Conservation (phyloP, 164 flowering plant genomes). For the Magnolia sinica region DNA sequence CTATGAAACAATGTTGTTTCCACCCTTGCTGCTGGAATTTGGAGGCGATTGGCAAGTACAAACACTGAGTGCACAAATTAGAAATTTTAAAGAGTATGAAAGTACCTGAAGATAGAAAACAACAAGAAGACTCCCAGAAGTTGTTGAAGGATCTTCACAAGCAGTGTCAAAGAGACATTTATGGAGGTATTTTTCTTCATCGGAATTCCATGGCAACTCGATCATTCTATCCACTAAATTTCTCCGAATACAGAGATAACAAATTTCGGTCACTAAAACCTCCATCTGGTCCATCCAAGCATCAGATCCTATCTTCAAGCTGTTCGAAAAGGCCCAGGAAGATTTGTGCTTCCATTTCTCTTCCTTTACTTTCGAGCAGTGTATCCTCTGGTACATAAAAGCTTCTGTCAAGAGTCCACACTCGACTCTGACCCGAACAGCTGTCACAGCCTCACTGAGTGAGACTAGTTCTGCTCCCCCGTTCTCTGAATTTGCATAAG, state of each 20-base stretch:
- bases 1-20: too few species aligned
- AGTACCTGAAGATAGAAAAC: constrained; percentile 89
- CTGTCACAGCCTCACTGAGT: constrained; percentile 75
- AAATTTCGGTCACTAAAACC: constrained; percentile 76
- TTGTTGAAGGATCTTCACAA: constrained; percentile 51
- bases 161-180: constrained; percentile 76
- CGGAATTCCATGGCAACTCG: constrained; percentile 90
- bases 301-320: constrained; percentile 21
- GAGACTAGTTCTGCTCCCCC: constrained; percentile 53
- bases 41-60: too few species aligned
- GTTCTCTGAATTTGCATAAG: constrained; percentile 19
- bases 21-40: too few species aligned
- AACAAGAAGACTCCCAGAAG: constrained; percentile 81
- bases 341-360: constrained; percentile 39
- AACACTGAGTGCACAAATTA: background rate
- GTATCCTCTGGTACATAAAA: constrained; percentile 75
- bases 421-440: constrained; percentile 83
- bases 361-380: constrained; percentile 61
- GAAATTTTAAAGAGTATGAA: background rate
- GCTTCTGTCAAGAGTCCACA: constrained; percentile 95
- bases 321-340: constrained; percentile 21
- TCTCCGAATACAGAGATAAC: constrained; percentile 80
- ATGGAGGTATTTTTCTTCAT: constrained; percentile 83
- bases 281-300: constrained; percentile 65
- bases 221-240: constrained; percentile 78